A percentile compares a stretch with the other conserved stretches of the same genome.
Evolutionary conservation across 352 stramenopile species (phyloP).

Genomic region (Phytopythium boreale): DNA sequence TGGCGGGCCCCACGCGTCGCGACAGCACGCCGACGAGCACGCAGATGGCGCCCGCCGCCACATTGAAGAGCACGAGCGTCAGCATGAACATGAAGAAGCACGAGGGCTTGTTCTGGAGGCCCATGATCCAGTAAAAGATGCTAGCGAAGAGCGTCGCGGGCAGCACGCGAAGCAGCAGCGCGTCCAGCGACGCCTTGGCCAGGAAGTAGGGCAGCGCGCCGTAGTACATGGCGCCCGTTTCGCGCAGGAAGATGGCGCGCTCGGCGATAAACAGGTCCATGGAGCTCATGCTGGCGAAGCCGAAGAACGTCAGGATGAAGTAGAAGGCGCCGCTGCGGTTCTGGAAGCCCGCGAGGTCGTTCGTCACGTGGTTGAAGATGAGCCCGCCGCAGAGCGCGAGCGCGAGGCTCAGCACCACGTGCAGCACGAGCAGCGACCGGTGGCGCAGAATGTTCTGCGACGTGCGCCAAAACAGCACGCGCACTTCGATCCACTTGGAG

Average conservation of each 20-base stretch:
- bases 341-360: slow-evolving; percentile 81
- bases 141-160: slow-evolving; percentile 73
- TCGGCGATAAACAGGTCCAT: slow-evolving; percentile 85
- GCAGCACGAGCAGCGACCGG: slow-evolving; percentile 62
- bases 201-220: slow-evolving; percentile 76
- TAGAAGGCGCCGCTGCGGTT: slow-evolving; percentile 84
- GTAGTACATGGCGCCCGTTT: slow-evolving; percentile 81
- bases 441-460: slow-evolving; percentile 73
- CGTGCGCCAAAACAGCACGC: slow-evolving; percentile 68
- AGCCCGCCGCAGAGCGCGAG: slow-evolving; percentile 63
- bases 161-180: slow-evolving; percentile 70
- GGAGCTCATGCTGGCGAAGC: slow-evolving; percentile 80
- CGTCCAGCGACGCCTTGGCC: slow-evolving; percentile 70
- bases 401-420: slow-evolving; percentile 52
- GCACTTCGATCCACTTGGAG: slow-evolving; percentile 57
- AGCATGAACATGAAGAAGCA: slow-evolving; percentile 68
- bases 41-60: slow-evolving; percentile 71
- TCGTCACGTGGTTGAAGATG: slow-evolving; percentile 82
- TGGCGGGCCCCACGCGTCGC: slow-evolving; percentile 61
- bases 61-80: slow-evolving; percentile 80
- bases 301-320: slow-evolving; percentile 87
- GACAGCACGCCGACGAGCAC: slow-evolving; percentile 70
- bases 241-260: slow-evolving; percentile 70
- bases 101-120: slow-evolving; percentile 47
- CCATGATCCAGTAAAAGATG: slow-evolving; percentile 89